phyloP scores from a whole-genome alignment of 257 asterid species.

The Hygrophila difformis region DNA sequence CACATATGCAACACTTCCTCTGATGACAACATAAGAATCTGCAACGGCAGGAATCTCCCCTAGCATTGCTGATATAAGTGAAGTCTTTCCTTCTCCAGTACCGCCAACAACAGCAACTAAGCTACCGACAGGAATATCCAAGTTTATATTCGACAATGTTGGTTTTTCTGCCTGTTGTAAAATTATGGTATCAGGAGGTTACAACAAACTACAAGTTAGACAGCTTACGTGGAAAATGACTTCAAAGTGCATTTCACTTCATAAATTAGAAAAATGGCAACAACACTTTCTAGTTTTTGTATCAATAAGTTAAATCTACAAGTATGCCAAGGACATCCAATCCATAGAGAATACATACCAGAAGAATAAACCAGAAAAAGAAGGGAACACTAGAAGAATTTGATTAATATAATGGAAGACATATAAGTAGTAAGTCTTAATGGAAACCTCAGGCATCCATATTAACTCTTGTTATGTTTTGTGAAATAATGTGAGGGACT shows the following conservation, averaged over 20 bases:
- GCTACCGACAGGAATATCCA: slow-evolving; percentile 86
- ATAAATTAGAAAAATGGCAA: slow-evolving; percentile 6
- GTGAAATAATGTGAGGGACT: neutral
- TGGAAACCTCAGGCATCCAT: neutral
- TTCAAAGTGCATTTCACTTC: neutral
- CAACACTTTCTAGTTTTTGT: neutral
- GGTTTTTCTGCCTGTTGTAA: slow-evolving; percentile 65
- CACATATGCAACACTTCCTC: slow-evolving; percentile 92
- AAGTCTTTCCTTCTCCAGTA: slow-evolving; percentile 98
- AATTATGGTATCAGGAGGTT: neutral
- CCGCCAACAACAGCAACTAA: slow-evolving; percentile 88
- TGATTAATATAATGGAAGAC: neutral
- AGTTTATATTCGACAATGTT: slow-evolving; percentile 67
- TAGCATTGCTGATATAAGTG: slow-evolving; percentile 94
- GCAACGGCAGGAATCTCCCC: slow-evolving; percentile 83
- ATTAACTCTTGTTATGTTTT: neutral
- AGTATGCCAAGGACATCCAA: neutral
- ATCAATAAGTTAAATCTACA: neutral
- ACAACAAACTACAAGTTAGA: slow-evolving; percentile 9
- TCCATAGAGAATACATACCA: too few relatives aligned
- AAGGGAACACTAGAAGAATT: neutral
- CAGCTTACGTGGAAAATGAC: slow-evolving; percentile 4
- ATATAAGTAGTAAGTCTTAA: neutral
- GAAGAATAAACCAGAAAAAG: neutral
- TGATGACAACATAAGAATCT: slow-evolving; percentile 53